phyloP scores from a whole-genome alignment of 129 eudicot genomes.

The Flaveria trinervia region DNA sequence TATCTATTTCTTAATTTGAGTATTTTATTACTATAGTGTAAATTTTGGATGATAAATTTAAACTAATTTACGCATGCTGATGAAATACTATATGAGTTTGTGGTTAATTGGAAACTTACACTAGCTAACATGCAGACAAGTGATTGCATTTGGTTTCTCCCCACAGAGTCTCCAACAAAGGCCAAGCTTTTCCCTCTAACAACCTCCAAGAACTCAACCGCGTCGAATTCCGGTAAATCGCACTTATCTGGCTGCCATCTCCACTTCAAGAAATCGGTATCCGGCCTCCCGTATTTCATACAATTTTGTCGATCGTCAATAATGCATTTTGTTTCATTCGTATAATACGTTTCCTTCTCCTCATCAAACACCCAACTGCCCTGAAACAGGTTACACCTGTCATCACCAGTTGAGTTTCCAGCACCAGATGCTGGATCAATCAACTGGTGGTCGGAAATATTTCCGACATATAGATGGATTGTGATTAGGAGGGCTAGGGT shows the following conservation, averaged over 20 bases:
- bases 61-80: conserved; percentile 30
- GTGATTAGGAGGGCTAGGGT: conserved; percentile 42
- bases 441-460: conserved; percentile 24
- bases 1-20: not conserved
- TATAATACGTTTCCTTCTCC: conserved; percentile 48
- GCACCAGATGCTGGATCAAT: conserved; percentile 1
- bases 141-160: conserved; percentile 74
- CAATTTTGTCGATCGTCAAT: conserved; percentile 66
- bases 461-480: conserved; percentile 35
- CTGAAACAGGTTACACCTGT: conserved; percentile 45
- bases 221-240: conserved; percentile 60
- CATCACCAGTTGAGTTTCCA: conserved; percentile 22
- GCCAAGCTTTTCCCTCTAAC: conserved; percentile 62
- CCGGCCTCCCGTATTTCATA: conserved; percentile 67
- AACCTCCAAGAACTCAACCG: conserved; percentile 52
- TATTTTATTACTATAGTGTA: conserved; percentile 8
- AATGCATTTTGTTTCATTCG: conserved; percentile 46
- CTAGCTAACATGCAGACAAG: conserved; percentile 61
- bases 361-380: conserved; percentile 59
- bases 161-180: conserved; percentile 63
- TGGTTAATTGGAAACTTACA: conserved; percentile 43
- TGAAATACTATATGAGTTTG: not conserved
- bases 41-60: conserved; percentile 4
- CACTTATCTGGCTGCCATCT: conserved; percentile 67
- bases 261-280: conserved; percentile 58